phyloP scores from a whole-genome alignment of 345 rosid species.

The Lenwebbia sp. region DNA sequence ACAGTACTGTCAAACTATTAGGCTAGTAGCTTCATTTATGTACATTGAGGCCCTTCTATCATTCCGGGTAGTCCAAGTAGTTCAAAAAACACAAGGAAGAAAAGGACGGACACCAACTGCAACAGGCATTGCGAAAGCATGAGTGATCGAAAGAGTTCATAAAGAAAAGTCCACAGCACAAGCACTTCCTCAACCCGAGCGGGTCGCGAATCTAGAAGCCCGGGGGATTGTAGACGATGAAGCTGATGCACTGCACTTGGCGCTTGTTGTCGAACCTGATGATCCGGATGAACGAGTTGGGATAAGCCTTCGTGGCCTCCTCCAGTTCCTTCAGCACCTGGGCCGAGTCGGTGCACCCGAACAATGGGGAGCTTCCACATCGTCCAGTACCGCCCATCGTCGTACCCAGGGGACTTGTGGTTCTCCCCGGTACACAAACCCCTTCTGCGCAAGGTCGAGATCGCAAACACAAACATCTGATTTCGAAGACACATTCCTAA shows the following conservation, averaged over 20 bases:
- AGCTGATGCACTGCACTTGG: constrained; percentile 47
- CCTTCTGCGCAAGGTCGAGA: not conserved
- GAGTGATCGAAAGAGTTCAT: not conserved
- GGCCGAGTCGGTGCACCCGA: constrained; percentile 25
- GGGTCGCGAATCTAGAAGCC: not conserved
- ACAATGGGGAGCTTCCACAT: constrained; percentile 55
- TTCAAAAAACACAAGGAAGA: not conserved
- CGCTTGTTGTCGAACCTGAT: not conserved
- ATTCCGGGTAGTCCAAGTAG: not conserved
- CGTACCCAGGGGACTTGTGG: constrained; percentile 24
- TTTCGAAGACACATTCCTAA: not conserved
- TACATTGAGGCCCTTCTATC: not conserved
- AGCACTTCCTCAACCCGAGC: not conserved
- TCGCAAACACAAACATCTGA: not conserved
- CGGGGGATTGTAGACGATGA: constrained; percentile 6
- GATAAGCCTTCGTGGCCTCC: constrained; percentile 23
- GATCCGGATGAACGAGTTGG: not conserved
- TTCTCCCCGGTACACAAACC: constrained; percentile 28
- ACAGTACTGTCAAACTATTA: too few relatives aligned
- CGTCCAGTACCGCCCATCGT: constrained; percentile 46
- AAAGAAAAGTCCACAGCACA: not conserved
- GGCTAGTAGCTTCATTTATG: not conserved
- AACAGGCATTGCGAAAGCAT: not conserved
- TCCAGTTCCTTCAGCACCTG: constrained; percentile 33
- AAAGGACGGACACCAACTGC: not conserved